phyloP scores from a whole-genome alignment of 352 stramenopile genomes.

The Globisporangium megalacanthum region DNA sequence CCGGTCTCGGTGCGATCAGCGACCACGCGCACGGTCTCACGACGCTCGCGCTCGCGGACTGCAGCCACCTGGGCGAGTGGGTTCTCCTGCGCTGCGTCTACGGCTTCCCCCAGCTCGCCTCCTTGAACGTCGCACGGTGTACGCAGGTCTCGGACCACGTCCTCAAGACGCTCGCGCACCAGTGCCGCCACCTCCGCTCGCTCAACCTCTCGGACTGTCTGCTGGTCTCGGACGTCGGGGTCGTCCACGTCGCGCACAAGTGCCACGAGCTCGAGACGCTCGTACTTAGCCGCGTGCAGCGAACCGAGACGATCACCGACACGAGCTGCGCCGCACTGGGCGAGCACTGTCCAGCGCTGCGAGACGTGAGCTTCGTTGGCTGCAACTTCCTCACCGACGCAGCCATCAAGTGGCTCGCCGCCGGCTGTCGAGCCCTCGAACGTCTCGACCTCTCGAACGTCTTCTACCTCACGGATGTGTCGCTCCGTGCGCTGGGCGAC shows the following conservation, averaged over 20 bases:
- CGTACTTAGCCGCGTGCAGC: slow-evolving; percentile 47
- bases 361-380: slow-evolving; percentile 67
- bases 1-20: slow-evolving; percentile 56
- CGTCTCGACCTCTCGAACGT: slow-evolving; percentile 79
- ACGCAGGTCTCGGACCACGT: slow-evolving; percentile 79
- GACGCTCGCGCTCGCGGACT: slow-evolving; percentile 46
- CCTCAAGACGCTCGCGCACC: slow-evolving; percentile 72
- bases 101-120: slow-evolving; percentile 38
- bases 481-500: slow-evolving; percentile 41
- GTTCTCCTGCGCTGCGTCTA: slow-evolving; percentile 66
- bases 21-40: slow-evolving; percentile 38
- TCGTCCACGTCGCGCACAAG: slow-evolving; percentile 75
- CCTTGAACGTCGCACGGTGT: slow-evolving; percentile 71
- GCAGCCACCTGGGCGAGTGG: slow-evolving; percentile 57
- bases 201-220: slow-evolving; percentile 77
- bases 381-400: slow-evolving; percentile 89
- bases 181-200: slow-evolving; percentile 56
- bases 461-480: slow-evolving; percentile 81
- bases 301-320: slow-evolving; percentile 84
- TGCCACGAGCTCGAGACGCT: slow-evolving; percentile 74
- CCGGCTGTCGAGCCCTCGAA: slow-evolving; percentile 69
- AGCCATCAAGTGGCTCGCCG: slow-evolving; percentile 84
- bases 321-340: slow-evolving; percentile 79
- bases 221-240: slow-evolving; percentile 76
- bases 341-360: slow-evolving; percentile 45